Base-by-base conservation (phyloP, 2,329 filamentous ascomycete species). In the Stagonosporopsis rhizophila region DNA sequence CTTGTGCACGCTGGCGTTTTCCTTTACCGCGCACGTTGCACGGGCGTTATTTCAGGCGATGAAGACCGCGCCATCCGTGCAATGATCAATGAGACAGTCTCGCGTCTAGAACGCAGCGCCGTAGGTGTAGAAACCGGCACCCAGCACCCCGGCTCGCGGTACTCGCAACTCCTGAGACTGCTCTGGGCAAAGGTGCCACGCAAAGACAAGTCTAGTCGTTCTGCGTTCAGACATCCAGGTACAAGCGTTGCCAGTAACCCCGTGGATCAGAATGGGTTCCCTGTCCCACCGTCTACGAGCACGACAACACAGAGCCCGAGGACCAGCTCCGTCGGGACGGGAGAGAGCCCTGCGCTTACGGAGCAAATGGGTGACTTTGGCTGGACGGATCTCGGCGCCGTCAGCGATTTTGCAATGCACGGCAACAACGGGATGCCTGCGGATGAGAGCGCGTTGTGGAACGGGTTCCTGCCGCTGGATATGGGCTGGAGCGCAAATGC, bases 1-100 rank as follows among this genome's bases (percentile, higher is more conserved):
- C 77, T 80, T 5, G 78, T 82, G 25, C 81, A 82, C 54, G 77
- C 78, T 1, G 79, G 78, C 9, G 80, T 82, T 8, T 82, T 82
- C 64, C 69, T 82, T 9, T 81, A 81, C 63, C 77, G 79, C 25
- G 80, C 80, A 2, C 72, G 79, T 51, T 80, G 78, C 53, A 79
- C 79, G 2, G 79, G 79, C 39, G 79, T 81, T 20, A 78, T 82
- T n/a, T 71, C 73, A 19, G 67, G 74, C 15, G 79, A 81, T 40
- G 80, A 82, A 61, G 79, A 82, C 55, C 70, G 75, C 27, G 78
- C 77, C 3, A 78, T 82, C 19, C 75, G 79, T 19, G 70, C 74
- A 22, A 79, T 81, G 75, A 77, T 82, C 44, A 75, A 79, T 42
- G 79, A 81, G 54, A 82, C 79, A 1, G 71, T 81, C 50, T 64